phyloP scores from a whole-genome alignment of 495 filamentous ascomycete species.

The Evansstolkia leycettana region DNA sequence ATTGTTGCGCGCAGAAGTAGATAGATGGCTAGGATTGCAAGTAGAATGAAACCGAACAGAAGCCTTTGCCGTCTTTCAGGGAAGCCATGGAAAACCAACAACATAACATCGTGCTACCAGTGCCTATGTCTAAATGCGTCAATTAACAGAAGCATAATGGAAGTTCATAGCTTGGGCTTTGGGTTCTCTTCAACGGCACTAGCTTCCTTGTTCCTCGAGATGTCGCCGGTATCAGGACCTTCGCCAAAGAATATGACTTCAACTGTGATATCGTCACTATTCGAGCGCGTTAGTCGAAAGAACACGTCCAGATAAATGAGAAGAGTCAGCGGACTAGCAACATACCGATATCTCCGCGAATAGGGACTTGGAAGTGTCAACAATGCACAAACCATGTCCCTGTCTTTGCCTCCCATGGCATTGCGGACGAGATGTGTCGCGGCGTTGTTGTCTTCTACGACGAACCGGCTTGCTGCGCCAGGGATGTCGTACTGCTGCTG shows the following conservation, averaged over 20 bases:
- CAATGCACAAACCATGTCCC: constrained; percentile 87
- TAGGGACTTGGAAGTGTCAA: constrained; percentile 86
- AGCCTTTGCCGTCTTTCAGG: background rate
- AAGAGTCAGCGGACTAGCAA: background rate
- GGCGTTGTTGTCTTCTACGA: constrained; percentile 90
- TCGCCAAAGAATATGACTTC: constrained; percentile 98
- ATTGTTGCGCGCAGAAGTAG: background rate
- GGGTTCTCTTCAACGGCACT: constrained; percentile 45
- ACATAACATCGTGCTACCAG: too few relatives aligned
- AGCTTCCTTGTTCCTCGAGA: constrained; percentile 76
- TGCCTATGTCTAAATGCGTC: background rate
- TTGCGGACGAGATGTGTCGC: constrained; percentile 95
- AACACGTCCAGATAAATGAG: background rate
- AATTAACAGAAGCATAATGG: background rate
- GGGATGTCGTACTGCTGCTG: constrained; percentile 71
- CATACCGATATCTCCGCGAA: constrained; percentile 77
- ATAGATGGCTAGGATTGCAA: background rate
- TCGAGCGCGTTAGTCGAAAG: constrained; percentile 6
- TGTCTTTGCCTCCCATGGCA: constrained; percentile 85
- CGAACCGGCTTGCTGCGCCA: constrained; percentile 62
- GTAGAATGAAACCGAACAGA: background rate
- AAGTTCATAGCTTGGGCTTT: constrained; percentile 45
- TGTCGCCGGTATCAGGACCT: constrained; percentile 55
- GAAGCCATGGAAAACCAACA: too few relatives aligned
- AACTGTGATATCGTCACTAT: constrained; percentile 86